These are phyloP conservation scores for Pseudocohnilembus persalinus DNA, from an alignment of 169 alveolate species.

Conservation along the genomic window DNA sequence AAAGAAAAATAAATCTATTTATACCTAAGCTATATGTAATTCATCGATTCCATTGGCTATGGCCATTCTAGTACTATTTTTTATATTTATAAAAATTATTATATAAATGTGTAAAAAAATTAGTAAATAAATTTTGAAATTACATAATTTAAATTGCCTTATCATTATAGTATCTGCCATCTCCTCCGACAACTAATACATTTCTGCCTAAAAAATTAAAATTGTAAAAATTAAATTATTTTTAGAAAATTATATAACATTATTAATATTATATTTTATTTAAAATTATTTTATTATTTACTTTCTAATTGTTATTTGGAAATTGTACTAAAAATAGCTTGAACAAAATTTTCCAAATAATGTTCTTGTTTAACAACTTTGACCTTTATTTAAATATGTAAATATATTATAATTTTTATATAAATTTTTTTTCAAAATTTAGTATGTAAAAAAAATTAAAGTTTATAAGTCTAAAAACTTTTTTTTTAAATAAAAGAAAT, in stretches of 20 bases:
- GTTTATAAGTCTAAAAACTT: background rate
- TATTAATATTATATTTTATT: background rate
- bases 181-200: constrained; percentile 89
- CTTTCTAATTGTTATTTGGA: constrained; percentile 76
- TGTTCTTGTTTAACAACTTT: constrained; percentile 73
- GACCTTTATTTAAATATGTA: constrained; percentile 19
- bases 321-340: constrained; percentile 77
- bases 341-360: constrained; percentile 86
- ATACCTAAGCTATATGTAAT: constrained; percentile 72
- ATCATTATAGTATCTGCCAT: constrained; percentile 87
- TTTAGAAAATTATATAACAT: background rate
- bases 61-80: constrained; percentile 72
- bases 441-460: background rate
- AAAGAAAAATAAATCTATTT: too few relatives aligned
- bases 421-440: background rate
- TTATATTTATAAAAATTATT: too few relatives aligned
- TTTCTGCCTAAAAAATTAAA: constrained; percentile 30
- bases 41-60: constrained; percentile 84
- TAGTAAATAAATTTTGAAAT: too few relatives aligned
- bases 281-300: constrained; percentile 2
- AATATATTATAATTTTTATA: background rate
- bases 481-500: background rate
- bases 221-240: background rate
- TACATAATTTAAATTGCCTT: constrained; percentile 72
- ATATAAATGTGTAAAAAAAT: too few relatives aligned